Evolutionary conservation across 2,329 filamentous ascomycete species (phyloP).

Genomic region (Helminthosporium solani): DNA sequence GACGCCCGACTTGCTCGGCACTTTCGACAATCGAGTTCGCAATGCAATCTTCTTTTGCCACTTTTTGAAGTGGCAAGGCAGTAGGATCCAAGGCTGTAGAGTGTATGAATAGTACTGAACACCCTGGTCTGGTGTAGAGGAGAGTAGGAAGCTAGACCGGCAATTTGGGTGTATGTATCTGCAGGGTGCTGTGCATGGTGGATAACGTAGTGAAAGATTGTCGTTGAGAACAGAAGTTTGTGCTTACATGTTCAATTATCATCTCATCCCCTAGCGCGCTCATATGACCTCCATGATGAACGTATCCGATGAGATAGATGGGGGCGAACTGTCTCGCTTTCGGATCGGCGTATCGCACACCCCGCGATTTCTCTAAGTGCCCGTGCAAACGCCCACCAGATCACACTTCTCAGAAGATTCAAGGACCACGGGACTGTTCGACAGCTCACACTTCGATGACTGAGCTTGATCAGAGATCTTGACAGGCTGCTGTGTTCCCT

Average conservation of each 20-base stretch:
- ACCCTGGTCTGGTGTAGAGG: not conserved
- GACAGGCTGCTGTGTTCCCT: not conserved
- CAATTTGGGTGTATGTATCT: not conserved
- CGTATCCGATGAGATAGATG: not conserved
- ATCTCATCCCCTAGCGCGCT: not conserved
- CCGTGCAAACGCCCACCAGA: not conserved
- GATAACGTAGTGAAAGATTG: not conserved
- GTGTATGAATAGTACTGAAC: not conserved
- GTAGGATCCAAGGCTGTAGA: not conserved
- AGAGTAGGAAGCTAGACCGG: not conserved
- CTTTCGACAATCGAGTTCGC: not conserved
- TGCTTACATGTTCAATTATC: not conserved
- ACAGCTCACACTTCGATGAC: not conserved
- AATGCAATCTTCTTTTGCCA: not conserved
- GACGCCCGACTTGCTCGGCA: not conserved
- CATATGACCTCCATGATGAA: not conserved
- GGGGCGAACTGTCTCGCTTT: not conserved
- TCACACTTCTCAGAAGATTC: not conserved
- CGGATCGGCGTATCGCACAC: slow-evolving; percentile 1
- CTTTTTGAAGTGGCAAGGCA: not conserved
- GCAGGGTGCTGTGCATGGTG: not conserved
- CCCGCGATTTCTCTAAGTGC: not conserved
- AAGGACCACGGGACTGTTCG: not conserved
- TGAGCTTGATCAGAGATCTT: not conserved
- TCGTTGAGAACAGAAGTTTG: not conserved